phyloP scores from a whole-genome alignment of 768 basidiomycete species.

The Solioccasus polychromus region DNA sequence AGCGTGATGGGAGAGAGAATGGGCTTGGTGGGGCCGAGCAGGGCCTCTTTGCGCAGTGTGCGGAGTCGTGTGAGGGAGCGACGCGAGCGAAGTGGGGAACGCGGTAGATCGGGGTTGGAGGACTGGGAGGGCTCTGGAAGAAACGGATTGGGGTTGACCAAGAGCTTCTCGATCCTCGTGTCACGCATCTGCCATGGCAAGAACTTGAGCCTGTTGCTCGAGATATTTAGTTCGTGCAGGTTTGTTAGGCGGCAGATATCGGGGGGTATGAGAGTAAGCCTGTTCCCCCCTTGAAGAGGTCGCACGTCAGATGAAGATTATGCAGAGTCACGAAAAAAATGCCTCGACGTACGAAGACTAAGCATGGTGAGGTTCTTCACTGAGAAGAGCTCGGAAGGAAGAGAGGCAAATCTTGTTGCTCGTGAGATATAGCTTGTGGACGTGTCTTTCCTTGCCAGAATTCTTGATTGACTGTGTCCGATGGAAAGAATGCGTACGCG shows the following conservation, averaged over 20 bases:
- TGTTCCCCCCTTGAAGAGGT: constrained; percentile 49
- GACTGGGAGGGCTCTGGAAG: constrained; percentile 31
- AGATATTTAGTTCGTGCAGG: constrained; percentile 59
- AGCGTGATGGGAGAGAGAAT: constrained; percentile 20
- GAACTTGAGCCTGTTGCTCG: constrained; percentile 55
- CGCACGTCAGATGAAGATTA: neutral
- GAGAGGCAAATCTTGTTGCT: constrained; percentile 48
- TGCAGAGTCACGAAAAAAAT: neutral
- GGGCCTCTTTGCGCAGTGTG: constrained; percentile 8
- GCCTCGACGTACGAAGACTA: constrained; percentile 51
- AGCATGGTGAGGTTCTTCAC: constrained; percentile 59
- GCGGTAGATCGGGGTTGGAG: neutral
- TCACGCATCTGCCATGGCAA: constrained; percentile 62
- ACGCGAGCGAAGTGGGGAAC: constrained; percentile 4
- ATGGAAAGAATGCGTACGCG: constrained; percentile 22
- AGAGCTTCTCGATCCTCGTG: constrained; percentile 49
- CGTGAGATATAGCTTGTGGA: constrained; percentile 56
- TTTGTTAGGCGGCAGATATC: constrained; percentile 54
- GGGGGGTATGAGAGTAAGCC: constrained; percentile 54
- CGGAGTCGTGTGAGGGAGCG: constrained; percentile 13
- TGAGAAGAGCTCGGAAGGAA: constrained; percentile 59
- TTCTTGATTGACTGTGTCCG: constrained; percentile 28
- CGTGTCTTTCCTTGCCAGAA: constrained; percentile 41
- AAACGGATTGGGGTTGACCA: constrained; percentile 62
- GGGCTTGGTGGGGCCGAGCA: neutral